Base-by-base conservation (phyloP, 805 yeast species). In the Wickerhamiella spandovensis region DNA sequence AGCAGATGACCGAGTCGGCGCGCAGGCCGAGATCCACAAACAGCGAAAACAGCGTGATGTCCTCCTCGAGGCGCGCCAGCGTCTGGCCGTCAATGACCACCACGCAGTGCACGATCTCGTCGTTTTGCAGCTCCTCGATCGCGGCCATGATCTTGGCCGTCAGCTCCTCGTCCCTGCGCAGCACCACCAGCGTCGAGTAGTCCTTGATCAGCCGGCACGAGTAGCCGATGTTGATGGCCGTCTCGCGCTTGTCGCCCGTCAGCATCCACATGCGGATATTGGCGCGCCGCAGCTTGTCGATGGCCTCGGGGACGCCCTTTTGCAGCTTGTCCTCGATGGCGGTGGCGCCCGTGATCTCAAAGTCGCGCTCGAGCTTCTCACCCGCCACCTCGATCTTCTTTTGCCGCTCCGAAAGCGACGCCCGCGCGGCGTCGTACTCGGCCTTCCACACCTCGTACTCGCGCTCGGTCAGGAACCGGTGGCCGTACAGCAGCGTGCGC, bases 251-350 rank as follows among this genome's bases (percentile, higher is more conserved):
- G 64, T 92, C 99, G 44, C 99, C 99, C 0, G 99, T 92, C 46
- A 92, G 71, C 97, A 92, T 92, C 99, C 99, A 92, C 72, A 92
- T 68, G 60, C 82, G 86, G 51, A 92, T 87, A 2, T 95, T 95
- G 0, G 99, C 97, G 55, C 94, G 74, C 58, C 95, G 77, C 47
- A 92, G 73, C 61, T 87, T 88, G 52, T 87, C 97, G 55, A 92
- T 89, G 0, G 97, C 78, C 49, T 89, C 95, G 21, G 97, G 83
- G 6, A 92, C 98, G n/a, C 98, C 99, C 22, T 81, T 83, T 67
- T 92, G 99, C 39, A 92, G 72, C 62, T 90, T 92, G 63, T 92
- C 99, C 63, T 92, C 99, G 54, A 92, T 92, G 0, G 97, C 98
- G 4, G 97, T 88, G 3, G 95, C 96, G 5, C 98, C 99, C 8